Base-by-base conservation (phyloP, 2,329 filamentous ascomycete genomes). In the Helotiales sp. region DNA sequence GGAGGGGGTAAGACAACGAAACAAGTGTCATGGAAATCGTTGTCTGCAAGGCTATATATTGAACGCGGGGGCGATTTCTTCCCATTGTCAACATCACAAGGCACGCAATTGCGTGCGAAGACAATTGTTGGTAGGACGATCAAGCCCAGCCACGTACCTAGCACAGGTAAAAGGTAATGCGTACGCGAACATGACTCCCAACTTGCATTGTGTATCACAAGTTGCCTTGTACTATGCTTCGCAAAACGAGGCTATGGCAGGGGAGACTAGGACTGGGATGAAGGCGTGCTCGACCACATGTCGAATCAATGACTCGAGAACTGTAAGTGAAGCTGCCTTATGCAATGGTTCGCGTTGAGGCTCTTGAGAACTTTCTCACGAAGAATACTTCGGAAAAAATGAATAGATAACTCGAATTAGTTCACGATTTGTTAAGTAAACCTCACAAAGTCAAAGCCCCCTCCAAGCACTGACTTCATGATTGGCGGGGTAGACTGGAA, bases 21-120 rank as follows among this genome's bases (percentile, higher is more conserved):
- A 10, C 13, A 30, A 30, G 30, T 33, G 29, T 48, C 10, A 12
- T 25, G 8, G 25, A 34, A 42, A 44, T 33, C 34, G 47, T 25
- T 51, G 46, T 47, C 54, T 55, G 47, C 22, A 31, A 51, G 47
- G 46, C 54, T 46, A 40, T 15, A 44, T n/a, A 9, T 44, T 4
- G 30, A 55, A 33, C 10, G 13, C 48, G 33, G 10, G 27, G 30
- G n/a, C 13, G n/a, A n/a, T n/a, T n/a, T n/a, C 13, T 40, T 22
- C 36, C 5, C 9, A 19, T 40, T 40, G 6, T 19, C 12, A 19
- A 6, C 10, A 9, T 22, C 13, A 9, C 4, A 15, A 13, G 19
- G 5, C 22, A 13, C 40, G 22, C 40, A 12, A 44, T 44, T 44
- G 40, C 40, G 22, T n/a, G n/a, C n/a, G n/a, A n/a, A n/a, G n/a